Percentiles rank a stretch among this genome's conserved stretches.
These are phyloP conservation scores for Picea glauca DNA, from an alignment of 75 land plant genomes.

Conservation along the genomic window DNA sequence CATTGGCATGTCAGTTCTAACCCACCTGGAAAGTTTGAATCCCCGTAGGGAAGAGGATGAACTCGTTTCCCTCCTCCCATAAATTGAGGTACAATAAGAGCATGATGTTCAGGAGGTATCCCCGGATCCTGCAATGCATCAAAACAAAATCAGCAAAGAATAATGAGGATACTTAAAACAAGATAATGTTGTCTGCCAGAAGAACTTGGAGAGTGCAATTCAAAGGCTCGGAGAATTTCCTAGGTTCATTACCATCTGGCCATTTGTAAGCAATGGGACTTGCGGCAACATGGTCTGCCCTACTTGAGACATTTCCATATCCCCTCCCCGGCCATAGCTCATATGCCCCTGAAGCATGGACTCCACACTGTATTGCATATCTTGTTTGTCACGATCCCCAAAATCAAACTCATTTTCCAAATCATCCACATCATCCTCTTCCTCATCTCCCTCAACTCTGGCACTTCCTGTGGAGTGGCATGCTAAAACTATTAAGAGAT, in stretches of 20 bases:
- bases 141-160: slow-evolving; percentile 1
- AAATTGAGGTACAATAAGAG: slow-evolving; percentile 70
- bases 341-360: slow-evolving; percentile 53
- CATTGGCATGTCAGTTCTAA: neutral
- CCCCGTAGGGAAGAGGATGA: slow-evolving; percentile 62
- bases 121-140: slow-evolving; percentile 41
- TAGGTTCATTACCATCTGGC: slow-evolving; percentile 53
- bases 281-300: slow-evolving; percentile 28
- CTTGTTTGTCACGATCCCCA: slow-evolving; percentile 24
- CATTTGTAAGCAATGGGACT: slow-evolving; percentile 80
- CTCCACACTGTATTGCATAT: slow-evolving; percentile 36
- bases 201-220: neutral
- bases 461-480: slow-evolving; percentile 57
- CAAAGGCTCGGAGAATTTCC: neutral
- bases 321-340: slow-evolving; percentile 52
- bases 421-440: slow-evolving; percentile 89
- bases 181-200: neutral
- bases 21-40: slow-evolving; percentile 54
- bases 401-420: slow-evolving; percentile 83
- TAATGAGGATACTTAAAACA: neutral
- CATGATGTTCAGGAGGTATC: slow-evolving; percentile 78
- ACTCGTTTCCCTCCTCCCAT: slow-evolving; percentile 57
- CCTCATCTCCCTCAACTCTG: slow-evolving; percentile 93
- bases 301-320: slow-evolving; percentile 20
- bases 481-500: neutral